Evolutionary conservation across 108 stramenopile species (phyloP).

Genomic region (Cyclotella atomus): DNA sequence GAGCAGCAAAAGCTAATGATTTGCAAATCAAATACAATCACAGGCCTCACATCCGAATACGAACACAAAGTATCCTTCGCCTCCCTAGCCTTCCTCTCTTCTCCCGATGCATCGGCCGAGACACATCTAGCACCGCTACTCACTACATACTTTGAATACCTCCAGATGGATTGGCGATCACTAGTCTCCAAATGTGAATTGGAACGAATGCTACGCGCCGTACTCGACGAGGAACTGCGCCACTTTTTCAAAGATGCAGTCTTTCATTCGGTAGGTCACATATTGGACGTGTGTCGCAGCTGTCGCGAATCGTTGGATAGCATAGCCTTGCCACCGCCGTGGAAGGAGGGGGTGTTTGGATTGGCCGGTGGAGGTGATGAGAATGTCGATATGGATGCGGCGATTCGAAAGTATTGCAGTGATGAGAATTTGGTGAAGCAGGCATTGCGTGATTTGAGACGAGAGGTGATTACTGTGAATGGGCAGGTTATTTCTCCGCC

Average conservation of each 20-base stretch:
- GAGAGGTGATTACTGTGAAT: constrained; percentile 87
- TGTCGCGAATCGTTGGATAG: constrained; percentile 65
- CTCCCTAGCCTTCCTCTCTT: constrained; percentile 82
- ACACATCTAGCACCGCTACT: constrained; percentile 70
- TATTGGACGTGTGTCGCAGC: constrained; percentile 80
- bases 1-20: neutral
- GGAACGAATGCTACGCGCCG: constrained; percentile 65
- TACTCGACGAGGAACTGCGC: constrained; percentile 66
- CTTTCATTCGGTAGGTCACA: constrained; percentile 82
- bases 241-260: constrained; percentile 75
- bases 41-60: constrained; percentile 70
- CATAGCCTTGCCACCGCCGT: constrained; percentile 71
- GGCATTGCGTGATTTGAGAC: constrained; percentile 79
- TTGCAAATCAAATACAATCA: neutral
- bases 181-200: constrained; percentile 69
- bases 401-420: constrained; percentile 39
- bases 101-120: constrained; percentile 79
- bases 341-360: constrained; percentile 50
- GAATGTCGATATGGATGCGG: constrained; percentile 31
- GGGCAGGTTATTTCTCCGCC: constrained; percentile 82
- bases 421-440: constrained; percentile 66
- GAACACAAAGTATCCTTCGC: constrained; percentile 86
- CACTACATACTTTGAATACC: constrained; percentile 66
- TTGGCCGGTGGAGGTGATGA: constrained; percentile 19
- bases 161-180: constrained; percentile 63